Conservation (phyloP, 2,329 filamentous ascomycete genomes). For the Botrytis galanthina region DNA sequence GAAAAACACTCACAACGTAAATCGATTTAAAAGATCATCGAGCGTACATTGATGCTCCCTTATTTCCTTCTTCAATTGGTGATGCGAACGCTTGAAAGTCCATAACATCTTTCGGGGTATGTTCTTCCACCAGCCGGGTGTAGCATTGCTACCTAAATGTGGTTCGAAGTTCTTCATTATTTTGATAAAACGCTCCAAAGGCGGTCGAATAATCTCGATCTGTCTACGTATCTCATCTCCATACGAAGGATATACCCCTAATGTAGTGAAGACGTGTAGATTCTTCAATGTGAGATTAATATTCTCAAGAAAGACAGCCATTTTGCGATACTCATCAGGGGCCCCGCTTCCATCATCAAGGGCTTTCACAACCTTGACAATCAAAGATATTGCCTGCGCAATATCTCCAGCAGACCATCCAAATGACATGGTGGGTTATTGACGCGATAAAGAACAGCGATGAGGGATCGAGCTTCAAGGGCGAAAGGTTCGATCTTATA, state of each 20-base stretch:
- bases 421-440: conserved; percentile 18
- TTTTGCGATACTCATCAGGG: neutral
- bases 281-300: neutral
- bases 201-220: neutral
- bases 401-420: conserved; percentile 24
- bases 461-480: neutral
- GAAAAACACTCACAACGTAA: neutral
- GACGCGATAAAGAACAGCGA: neutral
- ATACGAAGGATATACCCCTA: neutral
- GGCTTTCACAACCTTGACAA: conserved; percentile 17
- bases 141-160: neutral
- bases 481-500: neutral
- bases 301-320: neutral
- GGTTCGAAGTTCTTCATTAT: neutral
- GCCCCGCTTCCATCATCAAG: conserved; percentile 17
- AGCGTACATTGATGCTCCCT: neutral
- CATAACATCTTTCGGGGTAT: neutral
- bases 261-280: neutral
- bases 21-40: neutral
- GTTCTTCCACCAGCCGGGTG: neutral
- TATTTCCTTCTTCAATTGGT: neutral
- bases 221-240: neutral
- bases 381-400: conserved; percentile 14
- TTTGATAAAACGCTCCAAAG: neutral
- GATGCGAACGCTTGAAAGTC: neutral